Evolutionary conservation across 2,329 filamentous ascomycete species (phyloP).

Genomic region (Aspergillus awamori): DNA sequence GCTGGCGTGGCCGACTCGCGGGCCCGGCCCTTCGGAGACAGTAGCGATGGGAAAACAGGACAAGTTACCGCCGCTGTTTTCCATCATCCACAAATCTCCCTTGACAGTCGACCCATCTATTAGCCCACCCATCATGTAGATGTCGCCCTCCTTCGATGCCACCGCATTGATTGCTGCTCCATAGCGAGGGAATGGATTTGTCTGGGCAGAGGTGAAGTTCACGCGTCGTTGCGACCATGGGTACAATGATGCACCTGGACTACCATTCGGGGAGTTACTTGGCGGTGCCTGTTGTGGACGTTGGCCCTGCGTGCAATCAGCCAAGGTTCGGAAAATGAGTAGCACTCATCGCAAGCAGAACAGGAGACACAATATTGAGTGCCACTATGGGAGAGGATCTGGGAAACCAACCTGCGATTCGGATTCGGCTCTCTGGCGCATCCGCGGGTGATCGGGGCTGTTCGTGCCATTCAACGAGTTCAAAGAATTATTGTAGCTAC

Average conservation of each 20-base stretch:
- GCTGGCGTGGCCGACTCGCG: constrained; percentile 90
- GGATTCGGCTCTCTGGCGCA: constrained; percentile 58
- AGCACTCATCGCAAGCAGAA: background rate
- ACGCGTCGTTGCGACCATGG: constrained; percentile 92
- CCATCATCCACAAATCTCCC: constrained; percentile 96
- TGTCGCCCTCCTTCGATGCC: constrained; percentile 93
- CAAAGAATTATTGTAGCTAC: constrained; percentile 67
- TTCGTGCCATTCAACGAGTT: constrained; percentile 68
- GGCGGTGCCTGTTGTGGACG: constrained; percentile 58
- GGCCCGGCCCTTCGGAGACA: constrained; percentile 89
- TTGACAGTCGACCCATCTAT: constrained; percentile 96
- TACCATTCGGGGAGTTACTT: constrained; percentile 49
- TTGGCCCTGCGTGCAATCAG: constrained; percentile 27
- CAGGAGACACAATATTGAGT: background rate
- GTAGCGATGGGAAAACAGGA: constrained; percentile 90
- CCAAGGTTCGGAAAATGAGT: background rate
- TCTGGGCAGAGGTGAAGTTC: constrained; percentile 78
- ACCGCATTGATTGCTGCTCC: constrained; percentile 92
- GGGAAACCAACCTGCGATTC: constrained; percentile 56
- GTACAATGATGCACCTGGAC: constrained; percentile 79
- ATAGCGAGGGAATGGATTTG: constrained; percentile 92
- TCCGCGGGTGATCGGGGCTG: constrained; percentile 67
- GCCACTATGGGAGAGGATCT: constrained; percentile 7
- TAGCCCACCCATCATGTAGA: constrained; percentile 96
- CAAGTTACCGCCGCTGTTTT: constrained; percentile 78